Evolutionary conservation across 116 monocot species (phyloP).

Genomic region (Dioscorea cayenensis): DNA sequence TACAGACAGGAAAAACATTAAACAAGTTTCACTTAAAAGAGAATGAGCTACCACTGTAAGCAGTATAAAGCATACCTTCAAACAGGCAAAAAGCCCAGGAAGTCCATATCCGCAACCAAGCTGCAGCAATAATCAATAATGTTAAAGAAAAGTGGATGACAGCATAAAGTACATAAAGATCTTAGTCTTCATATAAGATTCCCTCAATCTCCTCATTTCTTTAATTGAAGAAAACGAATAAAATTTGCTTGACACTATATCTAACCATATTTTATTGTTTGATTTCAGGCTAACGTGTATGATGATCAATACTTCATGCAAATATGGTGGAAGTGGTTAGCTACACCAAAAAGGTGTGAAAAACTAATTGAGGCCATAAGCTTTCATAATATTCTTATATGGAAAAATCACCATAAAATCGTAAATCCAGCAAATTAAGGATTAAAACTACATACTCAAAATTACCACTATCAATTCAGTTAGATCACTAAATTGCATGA

Average conservation of each 20-base stretch:
- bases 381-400: no score
- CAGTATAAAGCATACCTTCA: slow-evolving; percentile 55
- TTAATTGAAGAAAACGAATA: not conserved
- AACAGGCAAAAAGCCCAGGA: slow-evolving; percentile 79
- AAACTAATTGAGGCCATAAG: no score
- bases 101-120: slow-evolving; percentile 78
- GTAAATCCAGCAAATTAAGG: no score
- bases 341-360: no score
- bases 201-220: not conserved
- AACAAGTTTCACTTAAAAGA: not conserved
- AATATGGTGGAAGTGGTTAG: no score
- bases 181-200: not conserved
- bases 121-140: slow-evolving; percentile 33
- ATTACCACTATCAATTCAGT: no score
- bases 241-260: not conserved
- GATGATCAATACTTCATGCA: no score
- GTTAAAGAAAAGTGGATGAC: not conserved
- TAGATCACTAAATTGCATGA: no score
- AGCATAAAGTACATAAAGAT: not conserved
- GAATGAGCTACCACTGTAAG: not conserved
- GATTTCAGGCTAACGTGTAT: no score
- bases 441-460: no score
- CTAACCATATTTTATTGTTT: no score
- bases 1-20: not conserved
- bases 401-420: no score